Conservation (phyloP, 176 grass and related monocot genomes). For the Sorghum bicolor region DNA sequence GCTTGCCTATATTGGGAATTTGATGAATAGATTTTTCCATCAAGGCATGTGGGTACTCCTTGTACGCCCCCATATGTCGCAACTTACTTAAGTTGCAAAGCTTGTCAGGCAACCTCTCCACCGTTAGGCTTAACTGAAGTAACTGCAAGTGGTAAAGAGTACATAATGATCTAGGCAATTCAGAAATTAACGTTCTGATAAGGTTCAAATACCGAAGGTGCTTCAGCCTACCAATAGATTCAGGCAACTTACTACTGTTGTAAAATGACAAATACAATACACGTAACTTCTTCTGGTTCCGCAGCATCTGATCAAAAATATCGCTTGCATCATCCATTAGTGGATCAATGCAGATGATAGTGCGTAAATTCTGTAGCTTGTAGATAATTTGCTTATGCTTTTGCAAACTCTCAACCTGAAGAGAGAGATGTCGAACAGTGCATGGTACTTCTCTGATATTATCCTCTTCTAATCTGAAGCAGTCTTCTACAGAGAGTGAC, state of each 20-base stretch:
- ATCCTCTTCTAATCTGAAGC: slow-evolving; percentile 13
- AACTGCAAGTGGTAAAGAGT: slow-evolving; percentile 17
- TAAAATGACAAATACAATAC: slow-evolving; percentile 9
- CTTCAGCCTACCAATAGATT: slow-evolving; percentile 21
- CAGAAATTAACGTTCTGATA: not conserved
- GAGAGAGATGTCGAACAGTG: not conserved
- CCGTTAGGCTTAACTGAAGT: not conserved
- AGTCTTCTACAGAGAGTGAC: too few species aligned
- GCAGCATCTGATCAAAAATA: not conserved
- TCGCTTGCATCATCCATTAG: not conserved
- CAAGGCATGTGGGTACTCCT: not conserved
- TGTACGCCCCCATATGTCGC: not conserved
- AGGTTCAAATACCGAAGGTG: slow-evolving; percentile 23
- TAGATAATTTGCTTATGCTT: not conserved
- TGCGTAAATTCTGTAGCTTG: not conserved
- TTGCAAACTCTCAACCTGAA: not conserved
- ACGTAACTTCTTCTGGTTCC: slow-evolving; percentile 17
- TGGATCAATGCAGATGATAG: slow-evolving; percentile 1
- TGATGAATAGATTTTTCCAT: too few species aligned
- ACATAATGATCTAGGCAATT: slow-evolving; percentile 19
- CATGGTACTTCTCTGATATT: not conserved
- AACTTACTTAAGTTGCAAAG: slow-evolving; percentile 12
- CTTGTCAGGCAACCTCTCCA: not conserved
- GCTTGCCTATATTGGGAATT: not conserved
- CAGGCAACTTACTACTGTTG: not conserved